A percentile compares a stretch with the other conserved stretches of the same genome.
Evolutionary conservation across 768 basidiomycete species (phyloP).

Genomic region (Pisolithus orientalis): DNA sequence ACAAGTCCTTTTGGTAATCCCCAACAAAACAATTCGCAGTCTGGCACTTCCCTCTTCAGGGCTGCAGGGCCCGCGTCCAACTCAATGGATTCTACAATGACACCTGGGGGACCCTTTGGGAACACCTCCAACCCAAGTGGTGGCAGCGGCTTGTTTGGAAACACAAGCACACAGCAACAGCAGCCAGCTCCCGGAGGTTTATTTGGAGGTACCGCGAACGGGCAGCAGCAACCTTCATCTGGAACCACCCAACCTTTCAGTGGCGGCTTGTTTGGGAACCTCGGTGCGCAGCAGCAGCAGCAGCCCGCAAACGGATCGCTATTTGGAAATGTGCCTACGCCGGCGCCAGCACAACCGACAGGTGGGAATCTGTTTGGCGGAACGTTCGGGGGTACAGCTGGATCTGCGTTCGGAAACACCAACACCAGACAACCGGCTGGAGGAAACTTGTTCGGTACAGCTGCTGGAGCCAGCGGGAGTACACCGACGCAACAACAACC

Average conservation of each 20-base stretch:
- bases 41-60: constrained; percentile 3
- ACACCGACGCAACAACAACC: constrained; percentile 8
- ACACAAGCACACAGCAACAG: constrained; percentile 2
- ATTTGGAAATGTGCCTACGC: constrained; percentile 10
- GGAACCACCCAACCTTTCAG: constrained; percentile 3
- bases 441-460: constrained; percentile 15
- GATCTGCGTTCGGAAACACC: constrained; percentile 15
- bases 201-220: constrained; percentile 5
- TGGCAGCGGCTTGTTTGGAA: constrained; percentile 5
- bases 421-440: constrained; percentile 8
- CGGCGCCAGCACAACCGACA: constrained; percentile 10
- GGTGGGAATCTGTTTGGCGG: constrained; percentile 18
- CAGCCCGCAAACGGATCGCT: constrained; percentile 14
- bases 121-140: constrained; percentile 1
- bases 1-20: constrained; percentile 2
- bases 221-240: constrained; percentile 9
- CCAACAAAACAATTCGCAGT: constrained; percentile 1
- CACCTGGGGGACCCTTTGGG: constrained; percentile 4
- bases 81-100: neutral
- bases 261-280: constrained; percentile 16
- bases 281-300: constrained; percentile 19
- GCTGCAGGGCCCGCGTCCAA: neutral
- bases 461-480: constrained; percentile 21
- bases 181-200: constrained; percentile 13
- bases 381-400: constrained; percentile 18